Percentiles rank a stretch among this genome's conserved stretches.
Evolutionary conservation across 2,329 filamentous ascomycete genomes (phyloP).

Genomic region (Apiospora kogelbergensis): DNA sequence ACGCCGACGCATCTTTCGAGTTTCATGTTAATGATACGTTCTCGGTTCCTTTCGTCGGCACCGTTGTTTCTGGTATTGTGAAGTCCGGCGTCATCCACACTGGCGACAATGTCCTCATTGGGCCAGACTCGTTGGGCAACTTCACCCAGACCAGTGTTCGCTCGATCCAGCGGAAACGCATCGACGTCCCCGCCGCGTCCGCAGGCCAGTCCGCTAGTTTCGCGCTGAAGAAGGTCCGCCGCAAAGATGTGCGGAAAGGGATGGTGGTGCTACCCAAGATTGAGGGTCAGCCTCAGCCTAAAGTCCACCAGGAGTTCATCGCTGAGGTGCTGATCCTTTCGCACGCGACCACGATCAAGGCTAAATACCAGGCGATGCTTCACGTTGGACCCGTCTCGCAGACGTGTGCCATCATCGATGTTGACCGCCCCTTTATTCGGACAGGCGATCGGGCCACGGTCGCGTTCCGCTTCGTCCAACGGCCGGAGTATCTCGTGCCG

Average conservation of each 20-base stretch:
- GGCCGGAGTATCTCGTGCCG: slow-evolving; percentile 86
- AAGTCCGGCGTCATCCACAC: slow-evolving; percentile 85
- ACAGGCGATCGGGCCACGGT: slow-evolving; percentile 93
- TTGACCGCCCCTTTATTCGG: slow-evolving; percentile 92
- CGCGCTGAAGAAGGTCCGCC: slow-evolving; percentile 80
- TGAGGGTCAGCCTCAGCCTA: slow-evolving; percentile 68
- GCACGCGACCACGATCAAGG: slow-evolving; percentile 95
- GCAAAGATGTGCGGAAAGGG: slow-evolving; percentile 93
- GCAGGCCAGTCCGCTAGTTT: slow-evolving; percentile 94
- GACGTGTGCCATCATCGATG: slow-evolving; percentile 95
- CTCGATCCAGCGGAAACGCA: slow-evolving; percentile 92
- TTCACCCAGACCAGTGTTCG: slow-evolving; percentile 86
- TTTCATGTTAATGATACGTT: slow-evolving; percentile 98
- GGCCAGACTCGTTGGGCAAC: slow-evolving; percentile 86
- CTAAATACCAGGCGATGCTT: slow-evolving; percentile 96
- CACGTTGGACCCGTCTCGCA: slow-evolving; percentile 94
- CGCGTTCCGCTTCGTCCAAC: slow-evolving; percentile 90
- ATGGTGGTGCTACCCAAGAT: slow-evolving; percentile 93
- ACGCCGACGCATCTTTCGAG: slow-evolving; percentile 84
- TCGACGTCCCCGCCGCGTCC: slow-evolving; percentile 81
- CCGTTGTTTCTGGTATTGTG: slow-evolving; percentile 91
- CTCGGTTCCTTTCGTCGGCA: slow-evolving; percentile 95
- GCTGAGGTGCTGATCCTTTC: slow-evolving; percentile 91
- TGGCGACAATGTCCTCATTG: slow-evolving; percentile 86
- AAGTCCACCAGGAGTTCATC: slow-evolving; percentile 73